Evolutionary conservation across 495 filamentous ascomycete species (phyloP).

Genomic region (Usnea hakonensis): DNA sequence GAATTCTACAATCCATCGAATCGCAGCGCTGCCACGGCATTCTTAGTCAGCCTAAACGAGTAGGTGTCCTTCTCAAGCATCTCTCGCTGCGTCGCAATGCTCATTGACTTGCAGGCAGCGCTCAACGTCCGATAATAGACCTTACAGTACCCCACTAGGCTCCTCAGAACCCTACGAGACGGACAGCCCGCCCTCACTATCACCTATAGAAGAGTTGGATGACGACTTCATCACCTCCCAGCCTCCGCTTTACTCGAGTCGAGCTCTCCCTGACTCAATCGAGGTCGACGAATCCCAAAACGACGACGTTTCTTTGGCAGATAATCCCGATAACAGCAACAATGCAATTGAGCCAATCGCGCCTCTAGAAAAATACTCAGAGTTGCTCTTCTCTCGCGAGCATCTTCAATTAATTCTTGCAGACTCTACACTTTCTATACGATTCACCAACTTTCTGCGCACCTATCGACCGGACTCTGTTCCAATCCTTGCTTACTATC

Average conservation of each 20-base stretch:
- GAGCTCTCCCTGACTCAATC: background rate
- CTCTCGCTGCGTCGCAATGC: background rate
- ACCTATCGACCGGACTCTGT: conserved; percentile 65
- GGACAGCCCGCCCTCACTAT: conserved; percentile 13
- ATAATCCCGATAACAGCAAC: conserved; percentile 1
- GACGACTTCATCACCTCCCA: conserved; percentile 2
- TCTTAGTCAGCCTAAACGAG: conserved; percentile 11
- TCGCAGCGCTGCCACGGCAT: conserved; percentile 5
- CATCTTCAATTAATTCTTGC: conserved; percentile 55
- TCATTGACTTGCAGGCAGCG: conserved; percentile 8
- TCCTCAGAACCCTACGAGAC: conserved; percentile 3
- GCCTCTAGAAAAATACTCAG: conserved; percentile 50
- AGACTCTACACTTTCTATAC: conserved; percentile 57
- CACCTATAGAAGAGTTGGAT: conserved; percentile 21
- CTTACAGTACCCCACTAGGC: background rate
- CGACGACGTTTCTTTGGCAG: background rate
- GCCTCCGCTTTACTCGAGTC: background rate
- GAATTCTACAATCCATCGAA: conserved; percentile 19
- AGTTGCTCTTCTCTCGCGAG: conserved; percentile 55
- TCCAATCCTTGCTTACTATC: conserved; percentile 56
- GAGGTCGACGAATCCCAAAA: background rate
- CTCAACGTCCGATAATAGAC: background rate
- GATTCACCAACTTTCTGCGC: conserved; percentile 59
- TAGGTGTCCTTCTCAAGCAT: background rate
- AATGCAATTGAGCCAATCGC: conserved; percentile 7